Conservation (phyloP, 169 alveolate genomes). For the Plasmodium malariae region DNA sequence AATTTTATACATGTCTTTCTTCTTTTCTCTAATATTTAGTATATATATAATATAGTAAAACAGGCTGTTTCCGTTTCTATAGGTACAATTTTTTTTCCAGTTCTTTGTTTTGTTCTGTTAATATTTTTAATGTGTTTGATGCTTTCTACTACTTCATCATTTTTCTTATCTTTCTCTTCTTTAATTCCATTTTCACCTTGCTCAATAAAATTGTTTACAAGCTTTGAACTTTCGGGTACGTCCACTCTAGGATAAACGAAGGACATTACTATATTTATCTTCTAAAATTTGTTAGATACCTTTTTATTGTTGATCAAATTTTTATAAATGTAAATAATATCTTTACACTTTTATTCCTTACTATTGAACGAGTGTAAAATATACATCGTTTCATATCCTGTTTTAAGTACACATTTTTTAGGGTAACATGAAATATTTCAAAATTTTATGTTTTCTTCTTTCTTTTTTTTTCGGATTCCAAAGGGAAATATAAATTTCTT, state of each 20-base stretch:
- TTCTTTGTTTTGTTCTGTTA: conserved; percentile 29
- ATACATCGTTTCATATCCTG: conserved; percentile 46
- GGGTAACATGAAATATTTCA: conserved; percentile 55
- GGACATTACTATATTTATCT: conserved; percentile 43
- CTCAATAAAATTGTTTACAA: conserved; percentile 38
- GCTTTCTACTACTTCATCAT: background rate
- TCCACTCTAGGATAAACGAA: conserved; percentile 62
- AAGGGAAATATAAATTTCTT: conserved; percentile 30
- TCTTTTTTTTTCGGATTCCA: conserved; percentile 64
- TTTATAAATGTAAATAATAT: conserved; percentile 37
- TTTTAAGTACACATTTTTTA: conserved; percentile 20
- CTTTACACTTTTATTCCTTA: conserved; percentile 63
- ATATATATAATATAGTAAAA: too few relatives aligned
- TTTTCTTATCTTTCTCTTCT: background rate
- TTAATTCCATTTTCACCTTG: background rate
- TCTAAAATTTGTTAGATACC: conserved; percentile 27
- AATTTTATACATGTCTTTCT: too few relatives aligned
- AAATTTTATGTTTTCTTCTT: conserved; percentile 12
- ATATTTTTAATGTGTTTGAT: conserved; percentile 10
- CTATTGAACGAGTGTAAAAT: conserved; percentile 29
- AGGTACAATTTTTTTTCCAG: conserved; percentile 42
- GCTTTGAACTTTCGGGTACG: conserved; percentile 1
- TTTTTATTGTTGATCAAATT: conserved; percentile 35
- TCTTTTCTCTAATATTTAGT: too few relatives aligned
- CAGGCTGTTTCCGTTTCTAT: too few relatives aligned